A percentile compares a stretch with the other conserved stretches of the same genome.
Evolutionary conservation across 768 basidiomycete genomes (phyloP).

Genomic region (Pisolithus albus): DNA sequence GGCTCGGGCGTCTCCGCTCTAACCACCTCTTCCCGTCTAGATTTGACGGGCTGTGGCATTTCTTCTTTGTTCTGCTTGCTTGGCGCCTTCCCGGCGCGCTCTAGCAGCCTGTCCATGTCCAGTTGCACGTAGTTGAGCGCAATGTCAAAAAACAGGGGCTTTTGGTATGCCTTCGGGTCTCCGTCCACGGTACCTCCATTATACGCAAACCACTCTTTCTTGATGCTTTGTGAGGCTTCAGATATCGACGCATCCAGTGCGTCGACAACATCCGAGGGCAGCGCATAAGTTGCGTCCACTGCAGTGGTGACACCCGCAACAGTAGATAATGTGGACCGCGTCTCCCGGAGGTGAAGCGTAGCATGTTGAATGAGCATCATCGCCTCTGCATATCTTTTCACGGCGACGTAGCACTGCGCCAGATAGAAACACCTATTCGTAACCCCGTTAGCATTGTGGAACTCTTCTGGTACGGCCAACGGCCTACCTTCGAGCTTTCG

Average conservation of each 20-base stretch:
- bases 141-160: conserved; percentile 90
- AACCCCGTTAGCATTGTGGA: background rate
- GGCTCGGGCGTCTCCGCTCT: conserved; percentile 45
- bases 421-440: conserved; percentile 62
- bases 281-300: conserved; percentile 46
- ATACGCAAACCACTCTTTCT: conserved; percentile 71
- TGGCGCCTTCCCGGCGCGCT: conserved; percentile 57
- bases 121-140: conserved; percentile 88
- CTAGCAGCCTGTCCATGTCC: conserved; percentile 72
- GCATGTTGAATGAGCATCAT: conserved; percentile 67
- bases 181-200: conserved; percentile 57
- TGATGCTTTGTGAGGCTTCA: conserved; percentile 44
- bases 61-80: conserved; percentile 13
- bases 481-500: conserved; percentile 64
- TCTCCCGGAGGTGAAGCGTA: conserved; percentile 68
- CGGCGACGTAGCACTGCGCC: conserved; percentile 62
- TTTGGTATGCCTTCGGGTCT: conserved; percentile 52
- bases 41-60: conserved; percentile 31
- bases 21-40: conserved; percentile 50
- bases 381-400: conserved; percentile 68
- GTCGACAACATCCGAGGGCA: conserved; percentile 37
- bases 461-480: background rate
- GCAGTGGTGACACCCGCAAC: conserved; percentile 37
- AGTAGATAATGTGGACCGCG: conserved; percentile 45
- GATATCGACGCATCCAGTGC: conserved; percentile 47